These are phyloP conservation scores for Leccinum broughii DNA, from an alignment of 768 basidiomycete species.

Conservation along the genomic window DNA sequence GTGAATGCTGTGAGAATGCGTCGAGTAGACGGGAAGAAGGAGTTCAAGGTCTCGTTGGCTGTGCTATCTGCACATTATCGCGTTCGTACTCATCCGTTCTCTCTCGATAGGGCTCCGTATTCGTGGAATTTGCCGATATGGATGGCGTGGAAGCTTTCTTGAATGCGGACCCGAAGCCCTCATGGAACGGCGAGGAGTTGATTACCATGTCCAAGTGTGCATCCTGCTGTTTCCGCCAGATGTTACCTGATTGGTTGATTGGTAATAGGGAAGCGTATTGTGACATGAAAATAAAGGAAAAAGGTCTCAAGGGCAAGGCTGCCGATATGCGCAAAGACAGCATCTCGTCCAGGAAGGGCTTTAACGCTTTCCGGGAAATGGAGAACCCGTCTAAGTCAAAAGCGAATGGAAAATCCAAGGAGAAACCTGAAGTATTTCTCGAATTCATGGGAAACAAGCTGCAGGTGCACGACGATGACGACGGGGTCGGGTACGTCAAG, in stretches of 20 bases:
- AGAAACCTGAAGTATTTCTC: slow-evolving; percentile 62
- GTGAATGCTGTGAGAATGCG: slow-evolving; percentile 88
- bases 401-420: slow-evolving; percentile 22
- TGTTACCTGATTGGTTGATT: neutral
- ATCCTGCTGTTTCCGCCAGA: neutral
- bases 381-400: slow-evolving; percentile 38
- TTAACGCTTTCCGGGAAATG: slow-evolving; percentile 81
- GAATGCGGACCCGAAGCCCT: slow-evolving; percentile 76
- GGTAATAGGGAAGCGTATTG: slow-evolving; percentile 76
- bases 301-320: slow-evolving; percentile 77
- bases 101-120: slow-evolving; percentile 78
- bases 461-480: slow-evolving; percentile 52
- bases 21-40: slow-evolving; percentile 71
- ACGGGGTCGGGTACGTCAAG: slow-evolving; percentile 46
- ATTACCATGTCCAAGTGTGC: slow-evolving; percentile 86
- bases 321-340: slow-evolving; percentile 59
- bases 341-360: slow-evolving; percentile 54
- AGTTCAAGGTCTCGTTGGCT: slow-evolving; percentile 74
- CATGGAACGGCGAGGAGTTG: slow-evolving; percentile 75
- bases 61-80: neutral
- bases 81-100: neutral
- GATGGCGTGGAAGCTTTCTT: slow-evolving; percentile 73
- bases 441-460: slow-evolving; percentile 75
- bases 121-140: slow-evolving; percentile 81
- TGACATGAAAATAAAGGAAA: slow-evolving; percentile 95